Percentiles rank a stretch among this genome's conserved stretches.
Evolutionary conservation across 2,329 filamentous ascomycete species (phyloP).

Genomic region (Dothistroma pini): DNA sequence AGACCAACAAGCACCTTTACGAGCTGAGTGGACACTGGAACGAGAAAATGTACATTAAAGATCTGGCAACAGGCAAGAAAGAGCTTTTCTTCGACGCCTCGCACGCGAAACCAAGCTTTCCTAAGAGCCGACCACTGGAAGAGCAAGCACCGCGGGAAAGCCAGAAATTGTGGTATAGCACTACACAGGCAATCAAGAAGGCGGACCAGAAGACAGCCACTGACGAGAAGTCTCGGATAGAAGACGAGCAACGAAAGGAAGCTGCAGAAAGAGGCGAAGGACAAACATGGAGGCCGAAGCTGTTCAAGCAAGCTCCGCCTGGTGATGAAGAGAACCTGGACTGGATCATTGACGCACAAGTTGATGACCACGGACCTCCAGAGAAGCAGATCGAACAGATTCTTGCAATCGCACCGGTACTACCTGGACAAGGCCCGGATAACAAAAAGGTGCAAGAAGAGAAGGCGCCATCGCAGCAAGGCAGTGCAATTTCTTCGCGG

Average conservation of each 20-base stretch:
- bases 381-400: slow-evolving; percentile 75
- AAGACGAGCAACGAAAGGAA: slow-evolving; percentile 87
- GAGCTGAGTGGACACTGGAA: slow-evolving; percentile 93
- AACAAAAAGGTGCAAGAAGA: slow-evolving; percentile 18
- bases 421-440: slow-evolving; percentile 66
- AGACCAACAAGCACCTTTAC: slow-evolving; percentile 80
- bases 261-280: slow-evolving; percentile 75
- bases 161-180: slow-evolving; percentile 73
- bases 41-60: slow-evolving; percentile 89
- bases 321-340: slow-evolving; percentile 74
- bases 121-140: slow-evolving; percentile 68
- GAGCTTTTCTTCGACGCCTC: slow-evolving; percentile 86
- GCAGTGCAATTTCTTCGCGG: slow-evolving; percentile 8
- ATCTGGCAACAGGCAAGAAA: slow-evolving; percentile 78
- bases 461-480: slow-evolving; percentile 21
- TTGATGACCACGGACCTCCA: slow-evolving; percentile 63
- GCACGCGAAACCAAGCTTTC: slow-evolving; percentile 70
- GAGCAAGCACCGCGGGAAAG: slow-evolving; percentile 92
- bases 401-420: slow-evolving; percentile 76
- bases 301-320: slow-evolving; percentile 71
- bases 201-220: slow-evolving; percentile 86
- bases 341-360: slow-evolving; percentile 85
- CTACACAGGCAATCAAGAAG: slow-evolving; percentile 74
- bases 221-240: slow-evolving; percentile 92
- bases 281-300: slow-evolving; percentile 80